Percentiles rank a stretch among this genome's conserved stretches.
Evolutionary conservation across 257 asterid genomes (phyloP).

Genomic region (Vinca minor): DNA sequence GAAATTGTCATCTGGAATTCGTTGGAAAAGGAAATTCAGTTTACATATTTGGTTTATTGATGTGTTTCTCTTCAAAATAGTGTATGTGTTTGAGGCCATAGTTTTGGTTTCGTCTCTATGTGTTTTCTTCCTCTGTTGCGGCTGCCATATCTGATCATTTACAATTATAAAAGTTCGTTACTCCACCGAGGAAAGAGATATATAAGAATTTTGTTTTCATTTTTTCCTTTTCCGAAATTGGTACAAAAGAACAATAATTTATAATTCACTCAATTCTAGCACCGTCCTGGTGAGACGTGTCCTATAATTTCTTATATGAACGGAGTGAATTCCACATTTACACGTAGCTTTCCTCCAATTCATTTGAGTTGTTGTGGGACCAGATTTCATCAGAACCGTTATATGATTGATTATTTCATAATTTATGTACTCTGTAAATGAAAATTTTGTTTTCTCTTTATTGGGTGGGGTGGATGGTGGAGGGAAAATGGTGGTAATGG

Average conservation of each 20-base stretch:
- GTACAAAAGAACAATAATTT: too few species aligned
- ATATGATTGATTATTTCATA: too few species aligned
- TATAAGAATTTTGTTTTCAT: neutral
- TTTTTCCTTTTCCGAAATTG: neutral
- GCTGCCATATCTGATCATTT: constrained; percentile 49
- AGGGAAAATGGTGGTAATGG: too few species aligned
- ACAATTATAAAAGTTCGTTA: neutral
- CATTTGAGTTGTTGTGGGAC: neutral
- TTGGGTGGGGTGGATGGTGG: too few species aligned
- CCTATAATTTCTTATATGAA: too few species aligned
- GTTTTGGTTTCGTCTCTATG: constrained; percentile 46
- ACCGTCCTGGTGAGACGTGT: too few species aligned
- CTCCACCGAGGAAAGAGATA: neutral
- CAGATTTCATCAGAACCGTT: neutral
- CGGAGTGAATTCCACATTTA: too few species aligned
- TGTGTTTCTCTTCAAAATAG: constrained; percentile 46
- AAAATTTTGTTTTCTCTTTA: too few species aligned
- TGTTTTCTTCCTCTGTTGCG: constrained; percentile 71
- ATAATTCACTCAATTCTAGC: too few species aligned
- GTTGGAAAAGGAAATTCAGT: constrained; percentile 55
- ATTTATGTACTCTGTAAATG: too few species aligned
- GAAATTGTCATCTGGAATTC: constrained; percentile 39
- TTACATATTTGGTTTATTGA: constrained; percentile 52
- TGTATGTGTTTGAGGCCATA: constrained; percentile 50
- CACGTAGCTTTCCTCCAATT: too few species aligned